Percentiles rank a stretch among this genome's conserved stretches.
Evolutionary conservation across 345 rosid species (phyloP).

Genomic region (Brassica rapa): DNA sequence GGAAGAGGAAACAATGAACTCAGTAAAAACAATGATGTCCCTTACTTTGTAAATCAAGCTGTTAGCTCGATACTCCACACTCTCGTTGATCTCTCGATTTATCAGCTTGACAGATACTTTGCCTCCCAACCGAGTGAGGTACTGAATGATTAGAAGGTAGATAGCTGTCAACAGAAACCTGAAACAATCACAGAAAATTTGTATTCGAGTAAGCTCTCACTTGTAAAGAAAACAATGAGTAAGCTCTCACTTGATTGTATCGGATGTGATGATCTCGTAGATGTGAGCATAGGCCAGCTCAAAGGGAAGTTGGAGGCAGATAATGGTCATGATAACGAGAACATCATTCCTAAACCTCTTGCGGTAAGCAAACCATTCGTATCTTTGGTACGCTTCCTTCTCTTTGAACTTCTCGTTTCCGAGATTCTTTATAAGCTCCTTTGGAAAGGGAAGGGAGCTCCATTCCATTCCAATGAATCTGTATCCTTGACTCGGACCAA

Average conservation of each 20-base stretch:
- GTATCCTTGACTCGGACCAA: slow-evolving; percentile 59
- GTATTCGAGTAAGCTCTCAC: too few relatives aligned
- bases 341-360: slow-evolving; percentile 79
- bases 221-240: background rate
- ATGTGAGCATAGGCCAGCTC: slow-evolving; percentile 96
- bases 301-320: slow-evolving; percentile 97
- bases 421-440: slow-evolving; percentile 46
- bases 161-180: slow-evolving; percentile 79
- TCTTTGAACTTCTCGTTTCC: slow-evolving; percentile 56
- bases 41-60: slow-evolving; percentile 89
- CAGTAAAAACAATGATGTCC: slow-evolving; percentile 17
- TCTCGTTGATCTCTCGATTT: slow-evolving; percentile 70
- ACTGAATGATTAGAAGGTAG: slow-evolving; percentile 81
- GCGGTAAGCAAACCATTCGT: slow-evolving; percentile 82
- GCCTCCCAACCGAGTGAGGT: slow-evolving; percentile 78
- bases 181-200: slow-evolving; percentile 41
- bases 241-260: slow-evolving; percentile 60
- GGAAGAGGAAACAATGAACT: slow-evolving; percentile 7
- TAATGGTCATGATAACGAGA: slow-evolving; percentile 62
- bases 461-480: slow-evolving; percentile 60
- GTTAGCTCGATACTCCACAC: slow-evolving; percentile 72
- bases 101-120: slow-evolving; percentile 79
- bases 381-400: slow-evolving; percentile 79
- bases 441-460: slow-evolving; percentile 54
- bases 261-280: slow-evolving; percentile 63